Evolutionary conservation across 2,329 filamentous ascomycete genomes (phyloP).

Genomic region (Colletotrichum sp.): DNA sequence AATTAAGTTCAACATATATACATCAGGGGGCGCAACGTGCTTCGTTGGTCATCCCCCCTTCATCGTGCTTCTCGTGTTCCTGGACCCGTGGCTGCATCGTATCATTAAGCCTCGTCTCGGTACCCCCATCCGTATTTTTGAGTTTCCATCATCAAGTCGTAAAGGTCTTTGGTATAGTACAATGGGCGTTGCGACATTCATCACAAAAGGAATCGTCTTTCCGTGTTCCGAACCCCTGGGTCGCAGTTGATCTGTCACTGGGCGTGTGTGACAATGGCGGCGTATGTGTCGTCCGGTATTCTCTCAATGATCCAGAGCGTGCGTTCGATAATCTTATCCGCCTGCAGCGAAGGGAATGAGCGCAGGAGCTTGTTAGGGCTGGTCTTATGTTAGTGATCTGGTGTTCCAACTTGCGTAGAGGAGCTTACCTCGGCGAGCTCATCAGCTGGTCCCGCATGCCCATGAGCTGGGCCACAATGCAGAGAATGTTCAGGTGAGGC

Average conservation of each 20-base stretch:
- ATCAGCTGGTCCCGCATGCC: slow-evolving; percentile 86
- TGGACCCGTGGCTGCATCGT: background rate
- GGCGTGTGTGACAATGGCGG: slow-evolving; percentile 87
- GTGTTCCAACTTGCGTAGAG: background rate
- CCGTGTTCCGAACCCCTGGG: background rate
- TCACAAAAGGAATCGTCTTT: background rate
- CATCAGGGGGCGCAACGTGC: background rate
- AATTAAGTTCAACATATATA: background rate
- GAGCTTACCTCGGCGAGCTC: slow-evolving; percentile 76
- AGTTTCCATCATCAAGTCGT: background rate
- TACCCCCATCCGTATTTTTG: background rate
- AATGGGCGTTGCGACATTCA: background rate
- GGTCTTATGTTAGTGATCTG: background rate
- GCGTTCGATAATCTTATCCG: slow-evolving; percentile 82
- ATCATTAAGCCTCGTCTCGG: slow-evolving; percentile 4
- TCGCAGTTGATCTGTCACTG: slow-evolving; percentile 30
- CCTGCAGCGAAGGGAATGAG: slow-evolving; percentile 83
- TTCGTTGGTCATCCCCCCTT: background rate
- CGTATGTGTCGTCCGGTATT: slow-evolving; percentile 89
- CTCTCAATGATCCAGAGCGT: slow-evolving; percentile 87
- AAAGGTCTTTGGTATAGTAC: background rate
- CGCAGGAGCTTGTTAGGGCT: slow-evolving; percentile 94
- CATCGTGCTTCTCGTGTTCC: background rate
- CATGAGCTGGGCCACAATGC: slow-evolving; percentile 94
- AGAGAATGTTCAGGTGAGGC: slow-evolving; percentile 91